Evolutionary conservation across 2,329 filamentous ascomycete genomes (phyloP).

Genomic region (Penicillium sp.): DNA sequence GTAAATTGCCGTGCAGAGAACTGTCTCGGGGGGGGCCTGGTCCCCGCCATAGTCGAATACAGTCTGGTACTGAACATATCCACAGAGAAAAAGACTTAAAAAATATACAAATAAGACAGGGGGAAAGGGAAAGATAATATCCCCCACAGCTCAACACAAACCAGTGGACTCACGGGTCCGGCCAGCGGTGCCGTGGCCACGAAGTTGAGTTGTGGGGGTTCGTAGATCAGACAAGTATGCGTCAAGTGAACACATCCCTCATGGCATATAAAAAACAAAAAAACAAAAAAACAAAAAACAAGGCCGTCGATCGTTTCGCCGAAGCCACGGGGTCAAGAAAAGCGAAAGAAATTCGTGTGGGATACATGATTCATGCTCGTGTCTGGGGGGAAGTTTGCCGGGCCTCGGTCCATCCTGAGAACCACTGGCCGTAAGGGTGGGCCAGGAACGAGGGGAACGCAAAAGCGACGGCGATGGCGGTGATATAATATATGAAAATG

Average conservation of each 20-base stretch:
- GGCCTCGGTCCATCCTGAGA: conserved; percentile 20
- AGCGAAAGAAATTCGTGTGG: conserved; percentile 15
- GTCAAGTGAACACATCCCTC: not conserved
- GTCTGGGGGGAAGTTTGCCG: conserved; percentile 8
- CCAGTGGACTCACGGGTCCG: not conserved
- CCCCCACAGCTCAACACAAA: not conserved
- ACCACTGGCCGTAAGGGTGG: not conserved
- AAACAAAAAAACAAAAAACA: too few species aligned
- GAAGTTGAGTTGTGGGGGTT: not conserved
- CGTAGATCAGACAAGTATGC: not conserved
- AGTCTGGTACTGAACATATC: not conserved
- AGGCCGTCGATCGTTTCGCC: not conserved
- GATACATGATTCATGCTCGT: conserved; percentile 17
- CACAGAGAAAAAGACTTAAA: not conserved
- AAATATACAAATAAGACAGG: conserved; percentile 5
- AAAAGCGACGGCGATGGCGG: not conserved
- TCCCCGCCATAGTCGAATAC: not conserved
- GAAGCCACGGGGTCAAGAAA: not conserved
- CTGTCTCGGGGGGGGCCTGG: not conserved
- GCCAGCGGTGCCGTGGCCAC: conserved; percentile 2
- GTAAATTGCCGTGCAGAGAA: not conserved
- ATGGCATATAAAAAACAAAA: too few species aligned
- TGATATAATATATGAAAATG: not conserved
- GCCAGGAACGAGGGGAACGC: not conserved
- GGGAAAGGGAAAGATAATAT: not conserved